phyloP scores from a whole-genome alignment of 1,284 basidiomycete genomes.

The Abortiporus biennis region DNA sequence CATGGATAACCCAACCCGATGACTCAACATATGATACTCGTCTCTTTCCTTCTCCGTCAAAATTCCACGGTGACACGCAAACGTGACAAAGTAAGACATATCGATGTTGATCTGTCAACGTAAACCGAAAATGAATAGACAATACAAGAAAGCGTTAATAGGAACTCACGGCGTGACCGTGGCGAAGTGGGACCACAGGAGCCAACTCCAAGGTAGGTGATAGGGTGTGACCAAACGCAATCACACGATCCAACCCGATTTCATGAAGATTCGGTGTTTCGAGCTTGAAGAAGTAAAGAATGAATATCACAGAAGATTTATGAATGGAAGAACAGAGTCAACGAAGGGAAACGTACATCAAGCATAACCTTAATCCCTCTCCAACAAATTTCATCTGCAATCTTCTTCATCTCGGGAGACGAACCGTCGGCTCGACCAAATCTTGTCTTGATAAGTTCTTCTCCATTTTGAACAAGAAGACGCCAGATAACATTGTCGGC shows the following conservation, averaged over 20 bases:
- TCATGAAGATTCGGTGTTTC: constrained; percentile 17
- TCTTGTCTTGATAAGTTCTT: constrained; percentile 13
- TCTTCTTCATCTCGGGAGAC: constrained; percentile 11
- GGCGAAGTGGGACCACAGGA: constrained; percentile 15
- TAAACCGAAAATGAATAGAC: not conserved
- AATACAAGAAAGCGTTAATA: not conserved
- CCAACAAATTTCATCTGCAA: constrained; percentile 18
- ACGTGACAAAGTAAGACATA: constrained; percentile 15
- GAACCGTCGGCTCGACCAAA: constrained; percentile 14
- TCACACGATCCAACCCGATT: constrained; percentile 15
- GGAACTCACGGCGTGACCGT: constrained; percentile 13
- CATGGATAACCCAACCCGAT: constrained; percentile 16
- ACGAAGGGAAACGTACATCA: constrained; percentile 8
- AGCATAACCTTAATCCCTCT: constrained; percentile 18
- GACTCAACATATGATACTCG: constrained; percentile 14
- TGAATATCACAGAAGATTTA: not conserved
- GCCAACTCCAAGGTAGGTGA: constrained; percentile 16
- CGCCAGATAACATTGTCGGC: constrained; percentile 18
- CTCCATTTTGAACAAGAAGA: constrained; percentile 14
- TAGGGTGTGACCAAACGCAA: constrained; percentile 16
- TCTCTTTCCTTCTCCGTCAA: constrained; percentile 14
- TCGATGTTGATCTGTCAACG: constrained; percentile 15
- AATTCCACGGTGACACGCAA: constrained; percentile 12
- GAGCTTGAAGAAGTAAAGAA: constrained; percentile 6
- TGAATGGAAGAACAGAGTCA: not conserved